Conservation (phyloP, 345 rosid genomes). For the Eucalyptus cladocalyx region DNA sequence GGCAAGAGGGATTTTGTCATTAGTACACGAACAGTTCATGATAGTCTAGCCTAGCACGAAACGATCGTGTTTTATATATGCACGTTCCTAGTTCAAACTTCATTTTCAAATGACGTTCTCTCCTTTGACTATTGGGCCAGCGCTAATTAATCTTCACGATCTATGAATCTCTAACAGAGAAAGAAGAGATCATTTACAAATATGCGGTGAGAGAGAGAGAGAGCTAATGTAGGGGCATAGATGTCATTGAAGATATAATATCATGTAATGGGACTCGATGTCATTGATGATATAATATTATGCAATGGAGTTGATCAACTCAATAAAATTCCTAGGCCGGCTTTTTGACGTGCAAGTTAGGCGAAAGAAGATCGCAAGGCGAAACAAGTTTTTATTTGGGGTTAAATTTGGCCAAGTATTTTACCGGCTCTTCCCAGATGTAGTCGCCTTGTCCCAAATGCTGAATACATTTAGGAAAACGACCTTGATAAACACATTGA, state of each 20-base stretch:
- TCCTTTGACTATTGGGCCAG: neutral
- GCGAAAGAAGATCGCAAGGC: neutral
- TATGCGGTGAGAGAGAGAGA: neutral
- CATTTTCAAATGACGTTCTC: neutral
- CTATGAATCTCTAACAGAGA: neutral
- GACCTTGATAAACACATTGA: neutral
- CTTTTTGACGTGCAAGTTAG: neutral
- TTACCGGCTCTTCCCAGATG: neutral
- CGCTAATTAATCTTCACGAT: neutral
- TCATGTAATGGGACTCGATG: neutral
- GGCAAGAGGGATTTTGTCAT: neutral
- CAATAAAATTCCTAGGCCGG: neutral
- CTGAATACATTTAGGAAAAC: neutral
- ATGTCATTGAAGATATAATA: neutral
- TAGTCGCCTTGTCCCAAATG: neutral
- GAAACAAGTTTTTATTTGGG: neutral
- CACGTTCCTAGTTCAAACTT: neutral
- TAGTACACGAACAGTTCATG: neutral
- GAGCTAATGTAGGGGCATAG: neutral
- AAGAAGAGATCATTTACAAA: neutral
- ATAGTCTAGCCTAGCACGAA: neutral
- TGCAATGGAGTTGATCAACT: neutral
- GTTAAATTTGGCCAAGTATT: neutral
- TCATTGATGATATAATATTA: neutral
- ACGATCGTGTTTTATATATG: neutral